phyloP scores from a whole-genome alignment of 345 rosid species.

The Citrus glauca region DNA sequence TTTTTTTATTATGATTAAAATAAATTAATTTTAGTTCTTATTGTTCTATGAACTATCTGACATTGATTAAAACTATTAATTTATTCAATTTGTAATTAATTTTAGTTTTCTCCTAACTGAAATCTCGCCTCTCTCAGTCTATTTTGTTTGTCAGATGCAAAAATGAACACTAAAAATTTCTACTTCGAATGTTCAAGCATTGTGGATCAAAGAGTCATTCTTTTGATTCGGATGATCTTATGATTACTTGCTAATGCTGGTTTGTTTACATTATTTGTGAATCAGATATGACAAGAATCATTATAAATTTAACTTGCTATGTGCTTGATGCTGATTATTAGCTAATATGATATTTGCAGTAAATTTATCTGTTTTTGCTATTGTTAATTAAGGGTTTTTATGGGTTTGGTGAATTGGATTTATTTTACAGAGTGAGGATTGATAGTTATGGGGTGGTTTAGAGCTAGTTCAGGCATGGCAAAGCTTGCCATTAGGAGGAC shows the following conservation, averaged over 20 bases:
- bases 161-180: neutral
- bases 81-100: too few relatives aligned
- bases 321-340: neutral
- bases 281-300: neutral
- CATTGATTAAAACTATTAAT: too few relatives aligned
- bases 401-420: neutral
- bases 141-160: too few relatives aligned
- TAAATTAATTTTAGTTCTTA: neutral
- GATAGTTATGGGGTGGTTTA: conserved; percentile 63
- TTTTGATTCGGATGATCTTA: neutral
- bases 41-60: neutral
- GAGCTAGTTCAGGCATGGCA: conserved; percentile 57
- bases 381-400: neutral
- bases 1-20: neutral
- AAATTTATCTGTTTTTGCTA: neutral
- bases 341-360: neutral
- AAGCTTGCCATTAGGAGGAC: conserved; percentile 64
- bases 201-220: neutral
- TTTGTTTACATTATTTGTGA: neutral
- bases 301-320: neutral
- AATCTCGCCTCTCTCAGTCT: neutral
- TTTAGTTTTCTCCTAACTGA: neutral
- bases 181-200: neutral
- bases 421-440: conserved; percentile 7
- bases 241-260: neutral